phyloP scores from a whole-genome alignment of 1,284 basidiomycete species.

The Phylloboletellus chloephorus region DNA sequence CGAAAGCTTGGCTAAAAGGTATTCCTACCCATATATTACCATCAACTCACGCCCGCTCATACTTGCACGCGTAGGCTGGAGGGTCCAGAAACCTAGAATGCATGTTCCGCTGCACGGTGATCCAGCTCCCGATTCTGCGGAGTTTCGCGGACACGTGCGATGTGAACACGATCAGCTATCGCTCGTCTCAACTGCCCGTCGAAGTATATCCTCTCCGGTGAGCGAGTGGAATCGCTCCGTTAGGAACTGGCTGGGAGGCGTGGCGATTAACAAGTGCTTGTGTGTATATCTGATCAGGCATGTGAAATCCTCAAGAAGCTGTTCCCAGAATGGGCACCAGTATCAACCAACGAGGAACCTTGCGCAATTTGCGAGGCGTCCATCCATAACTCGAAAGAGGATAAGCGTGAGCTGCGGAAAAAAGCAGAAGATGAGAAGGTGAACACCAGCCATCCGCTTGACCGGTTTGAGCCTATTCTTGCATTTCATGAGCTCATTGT shows the following conservation, averaged over 20 bases:
- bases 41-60: constrained; percentile 13
- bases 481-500: constrained; percentile 16
- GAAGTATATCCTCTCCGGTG: constrained; percentile 57
- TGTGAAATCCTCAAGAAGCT: constrained; percentile 47
- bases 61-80: constrained; percentile 55
- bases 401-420: constrained; percentile 52
- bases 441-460: constrained; percentile 3
- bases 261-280: constrained; percentile 17
- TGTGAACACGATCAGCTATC: constrained; percentile 65
- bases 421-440: constrained; percentile 75
- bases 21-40: constrained; percentile 11
- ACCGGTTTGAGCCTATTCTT: constrained; percentile 1
- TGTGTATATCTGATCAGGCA: constrained; percentile 40
- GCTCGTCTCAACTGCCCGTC: constrained; percentile 48
- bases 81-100: constrained; percentile 65
- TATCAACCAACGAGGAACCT: constrained; percentile 43
- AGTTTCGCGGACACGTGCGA: constrained; percentile 52
- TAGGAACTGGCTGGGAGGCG: constrained; percentile 12
- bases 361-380: constrained; percentile 58
- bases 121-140: constrained; percentile 55
- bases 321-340: constrained; percentile 62
- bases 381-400: constrained; percentile 52
- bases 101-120: constrained; percentile 52
- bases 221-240: constrained; percentile 15
- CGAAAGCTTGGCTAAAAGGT: constrained; percentile 76